Evolutionary conservation across 1,139 yeast genomes (phyloP).

Genomic region (Sugiyamaella castrensis): DNA sequence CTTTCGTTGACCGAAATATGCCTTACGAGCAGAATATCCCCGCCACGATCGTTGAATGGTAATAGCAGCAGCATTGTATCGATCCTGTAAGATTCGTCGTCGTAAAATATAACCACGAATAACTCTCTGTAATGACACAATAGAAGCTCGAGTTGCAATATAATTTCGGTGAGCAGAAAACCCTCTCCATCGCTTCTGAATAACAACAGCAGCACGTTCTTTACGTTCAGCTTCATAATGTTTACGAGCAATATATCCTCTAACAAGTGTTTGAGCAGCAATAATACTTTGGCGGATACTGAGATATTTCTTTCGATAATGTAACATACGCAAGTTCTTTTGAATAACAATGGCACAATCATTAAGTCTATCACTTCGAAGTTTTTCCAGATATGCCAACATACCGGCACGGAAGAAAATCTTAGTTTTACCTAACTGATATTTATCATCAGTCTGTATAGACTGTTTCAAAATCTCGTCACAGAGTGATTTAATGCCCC

Average conservation of each 20-base stretch:
- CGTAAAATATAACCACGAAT: constrained; percentile 67
- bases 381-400: constrained; percentile 80
- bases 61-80: constrained; percentile 61
- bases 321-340: constrained; percentile 70
- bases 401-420: constrained; percentile 94
- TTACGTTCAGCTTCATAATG: constrained; percentile 59
- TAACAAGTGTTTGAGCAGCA: constrained; percentile 56
- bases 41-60: constrained; percentile 68
- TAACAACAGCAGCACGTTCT: constrained; percentile 58
- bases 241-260: constrained; percentile 62
- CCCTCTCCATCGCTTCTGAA: constrained; percentile 78
- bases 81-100: constrained; percentile 45
- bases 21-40: constrained; percentile 52
- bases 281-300: constrained; percentile 55
- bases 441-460: constrained; percentile 60
- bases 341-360: constrained; percentile 82
- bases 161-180: constrained; percentile 50
- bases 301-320: constrained; percentile 60
- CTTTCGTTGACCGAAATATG: constrained; percentile 43
- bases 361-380: constrained; percentile 73
- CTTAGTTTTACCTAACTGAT: constrained; percentile 79
- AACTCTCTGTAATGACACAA: constrained; percentile 61
- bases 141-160: constrained; percentile 46
- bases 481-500: constrained; percentile 60
- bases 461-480: constrained; percentile 61